These are phyloP conservation scores for Phytophthora sansomeana DNA, from an alignment of 352 stramenopile species.

Conservation along the genomic window DNA sequence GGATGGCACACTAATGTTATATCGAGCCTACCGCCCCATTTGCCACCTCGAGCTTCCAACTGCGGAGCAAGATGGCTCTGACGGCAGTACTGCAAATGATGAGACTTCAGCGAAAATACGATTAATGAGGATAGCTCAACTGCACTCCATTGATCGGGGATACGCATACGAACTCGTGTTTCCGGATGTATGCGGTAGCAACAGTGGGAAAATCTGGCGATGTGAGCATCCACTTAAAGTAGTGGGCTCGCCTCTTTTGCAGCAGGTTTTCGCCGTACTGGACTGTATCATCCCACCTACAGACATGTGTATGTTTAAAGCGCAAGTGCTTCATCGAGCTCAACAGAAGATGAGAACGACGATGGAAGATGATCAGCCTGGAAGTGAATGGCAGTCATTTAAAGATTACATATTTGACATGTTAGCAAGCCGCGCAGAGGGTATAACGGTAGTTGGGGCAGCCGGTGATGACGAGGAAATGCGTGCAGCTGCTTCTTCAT, in stretches of 20 bases:
- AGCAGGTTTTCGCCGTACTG: conserved; percentile 46
- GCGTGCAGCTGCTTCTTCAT: conserved; percentile 1
- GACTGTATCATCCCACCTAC: conserved; percentile 33
- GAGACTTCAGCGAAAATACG: conserved; percentile 5
- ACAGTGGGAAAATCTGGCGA: conserved; percentile 37
- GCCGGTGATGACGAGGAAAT: conserved; percentile 1
- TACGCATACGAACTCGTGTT: conserved; percentile 44
- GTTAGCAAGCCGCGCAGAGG: conserved; percentile 6
- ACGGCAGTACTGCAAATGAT: conserved; percentile 1
- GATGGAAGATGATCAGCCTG: conserved; percentile 3
- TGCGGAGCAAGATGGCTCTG: conserved; percentile 1
- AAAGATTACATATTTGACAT: conserved; percentile 27
- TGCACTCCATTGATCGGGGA: conserved; percentile 35
- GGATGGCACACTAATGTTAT: conserved; percentile 39
- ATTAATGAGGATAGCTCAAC: conserved; percentile 26
- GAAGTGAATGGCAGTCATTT: conserved; percentile 42
- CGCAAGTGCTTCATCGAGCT: conserved; percentile 23
- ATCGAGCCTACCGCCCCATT: conserved; percentile 42
- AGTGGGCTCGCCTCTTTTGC: conserved; percentile 38
- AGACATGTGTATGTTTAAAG: conserved; percentile 26
- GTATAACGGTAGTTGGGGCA: neutral
- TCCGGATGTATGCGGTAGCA: conserved; percentile 19
- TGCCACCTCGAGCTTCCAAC: conserved; percentile 40
- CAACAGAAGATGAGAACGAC: conserved; percentile 24
- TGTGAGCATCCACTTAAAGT: conserved; percentile 56